Evolutionary conservation across 495 filamentous ascomycete genomes (phyloP).

Genomic region (Neurospora sp.): DNA sequence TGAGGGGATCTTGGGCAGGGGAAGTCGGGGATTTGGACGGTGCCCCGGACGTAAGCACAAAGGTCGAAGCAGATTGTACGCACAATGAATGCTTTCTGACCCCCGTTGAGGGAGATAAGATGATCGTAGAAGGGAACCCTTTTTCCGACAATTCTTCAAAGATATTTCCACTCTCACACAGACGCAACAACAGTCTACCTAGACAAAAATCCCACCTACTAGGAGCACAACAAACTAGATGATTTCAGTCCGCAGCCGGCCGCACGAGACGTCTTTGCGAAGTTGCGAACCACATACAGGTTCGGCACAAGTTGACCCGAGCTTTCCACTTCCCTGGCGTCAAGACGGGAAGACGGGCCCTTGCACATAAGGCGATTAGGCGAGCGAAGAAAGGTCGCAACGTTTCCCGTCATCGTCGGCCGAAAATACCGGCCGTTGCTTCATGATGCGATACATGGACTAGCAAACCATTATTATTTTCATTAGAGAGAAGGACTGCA

Average conservation of each 20-base stretch:
- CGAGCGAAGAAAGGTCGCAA: background rate
- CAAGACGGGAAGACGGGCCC: background rate
- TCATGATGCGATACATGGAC: background rate
- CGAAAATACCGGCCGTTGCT: background rate
- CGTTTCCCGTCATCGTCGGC: background rate
- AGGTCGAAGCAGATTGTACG: background rate
- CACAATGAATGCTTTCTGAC: background rate
- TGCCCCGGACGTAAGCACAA: background rate
- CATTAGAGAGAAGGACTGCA: too few species aligned
- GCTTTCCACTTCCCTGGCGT: background rate
- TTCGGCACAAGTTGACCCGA: background rate
- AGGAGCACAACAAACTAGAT: background rate
- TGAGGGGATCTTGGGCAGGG: slow-evolving; percentile 16
- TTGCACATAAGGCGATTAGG: background rate
- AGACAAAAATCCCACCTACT: background rate
- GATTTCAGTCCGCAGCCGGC: background rate
- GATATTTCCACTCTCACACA: background rate
- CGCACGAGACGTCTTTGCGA: background rate
- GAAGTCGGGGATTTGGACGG: slow-evolving; percentile 16
- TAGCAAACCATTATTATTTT: background rate
- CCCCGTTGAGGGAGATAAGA: background rate
- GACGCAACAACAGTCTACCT: background rate
- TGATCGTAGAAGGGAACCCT: background rate
- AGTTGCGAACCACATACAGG: background rate
- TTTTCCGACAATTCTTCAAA: background rate